phyloP scores from a whole-genome alignment of 2,329 filamentous ascomycete genomes.

The Microascus cirrosus region DNA sequence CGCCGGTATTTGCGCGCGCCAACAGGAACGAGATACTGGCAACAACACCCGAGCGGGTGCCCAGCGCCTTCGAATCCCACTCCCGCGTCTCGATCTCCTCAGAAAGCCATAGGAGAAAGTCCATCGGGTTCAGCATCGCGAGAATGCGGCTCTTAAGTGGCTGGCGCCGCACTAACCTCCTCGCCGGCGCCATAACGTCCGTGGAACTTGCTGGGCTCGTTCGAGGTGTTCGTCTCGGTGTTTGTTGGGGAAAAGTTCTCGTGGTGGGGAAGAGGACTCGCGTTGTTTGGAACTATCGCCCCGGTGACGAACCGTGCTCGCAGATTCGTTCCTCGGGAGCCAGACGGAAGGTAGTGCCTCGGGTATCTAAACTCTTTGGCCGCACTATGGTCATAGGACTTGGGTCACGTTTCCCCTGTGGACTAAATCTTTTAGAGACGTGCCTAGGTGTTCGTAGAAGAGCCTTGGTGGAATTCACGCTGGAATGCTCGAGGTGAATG shows the following conservation, averaged over 20 bases:
- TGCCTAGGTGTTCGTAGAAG: neutral
- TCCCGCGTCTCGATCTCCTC: conserved; percentile 88
- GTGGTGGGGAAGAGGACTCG: neutral
- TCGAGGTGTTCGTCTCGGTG: neutral
- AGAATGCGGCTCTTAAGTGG: conserved; percentile 73
- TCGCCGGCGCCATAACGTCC: conserved; percentile 20
- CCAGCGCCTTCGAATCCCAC: conserved; percentile 74
- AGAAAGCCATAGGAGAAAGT: conserved; percentile 81
- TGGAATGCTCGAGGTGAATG: neutral
- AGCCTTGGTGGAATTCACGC: neutral
- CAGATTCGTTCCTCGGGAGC: neutral
- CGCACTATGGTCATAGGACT: neutral
- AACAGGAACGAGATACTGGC: conserved; percentile 75
- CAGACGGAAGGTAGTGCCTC: neutral
- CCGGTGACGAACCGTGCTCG: neutral
- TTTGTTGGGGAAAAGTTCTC: neutral
- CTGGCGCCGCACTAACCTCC: conserved; percentile 70
- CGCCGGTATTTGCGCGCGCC: conserved; percentile 64
- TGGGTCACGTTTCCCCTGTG: neutral
- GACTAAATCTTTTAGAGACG: neutral
- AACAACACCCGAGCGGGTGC: conserved; percentile 61
- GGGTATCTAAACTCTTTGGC: neutral
- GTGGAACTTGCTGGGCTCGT: neutral
- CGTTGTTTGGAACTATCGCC: neutral
- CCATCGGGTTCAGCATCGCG: conserved; percentile 72